Evolutionary conservation across 768 basidiomycete genomes (phyloP).

Genomic region (Agaricus blazei): DNA sequence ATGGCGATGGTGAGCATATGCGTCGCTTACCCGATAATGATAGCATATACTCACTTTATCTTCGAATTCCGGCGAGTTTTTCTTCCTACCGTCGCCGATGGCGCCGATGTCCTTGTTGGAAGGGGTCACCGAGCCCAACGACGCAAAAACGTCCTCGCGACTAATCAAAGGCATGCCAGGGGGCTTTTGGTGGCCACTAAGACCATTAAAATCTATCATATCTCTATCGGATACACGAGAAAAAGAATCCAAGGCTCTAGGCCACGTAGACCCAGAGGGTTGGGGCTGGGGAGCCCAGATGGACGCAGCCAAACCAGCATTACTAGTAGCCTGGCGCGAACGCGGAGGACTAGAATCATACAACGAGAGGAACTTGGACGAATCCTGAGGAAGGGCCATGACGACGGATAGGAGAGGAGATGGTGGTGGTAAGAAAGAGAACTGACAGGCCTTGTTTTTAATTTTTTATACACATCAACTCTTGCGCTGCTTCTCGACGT

Average conservation of each 20-base stretch:
- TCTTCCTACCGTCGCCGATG: constrained; percentile 77
- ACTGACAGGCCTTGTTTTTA: constrained; percentile 19
- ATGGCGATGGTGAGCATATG: constrained; percentile 17
- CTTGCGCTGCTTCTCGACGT: constrained; percentile 26
- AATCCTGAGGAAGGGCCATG: constrained; percentile 29
- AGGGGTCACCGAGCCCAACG: constrained; percentile 29
- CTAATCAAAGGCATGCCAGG: constrained; percentile 26
- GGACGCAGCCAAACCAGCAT: constrained; percentile 42
- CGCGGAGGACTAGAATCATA: constrained; percentile 34
- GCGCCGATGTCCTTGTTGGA: constrained; percentile 54
- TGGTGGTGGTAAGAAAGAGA: constrained; percentile 43
- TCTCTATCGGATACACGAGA: constrained; percentile 45
- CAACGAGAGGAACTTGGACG: constrained; percentile 31
- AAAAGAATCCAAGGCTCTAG: constrained; percentile 58
- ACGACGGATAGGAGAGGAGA: constrained; percentile 18
- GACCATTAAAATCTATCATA: constrained; percentile 19
- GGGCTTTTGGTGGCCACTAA: constrained; percentile 12
- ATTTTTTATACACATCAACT: constrained; percentile 29
- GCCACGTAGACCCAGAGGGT: constrained; percentile 63
- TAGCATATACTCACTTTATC: constrained; percentile 38
- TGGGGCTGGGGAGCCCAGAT: constrained; percentile 86
- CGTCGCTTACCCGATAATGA: constrained; percentile 11
- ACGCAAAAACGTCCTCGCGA: constrained; percentile 66
- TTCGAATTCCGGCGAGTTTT: constrained; percentile 49
- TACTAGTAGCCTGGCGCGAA: constrained; percentile 26